phyloP scores from a whole-genome alignment of 192 early-diverging fungal species.

The Dissophora ornata region DNA sequence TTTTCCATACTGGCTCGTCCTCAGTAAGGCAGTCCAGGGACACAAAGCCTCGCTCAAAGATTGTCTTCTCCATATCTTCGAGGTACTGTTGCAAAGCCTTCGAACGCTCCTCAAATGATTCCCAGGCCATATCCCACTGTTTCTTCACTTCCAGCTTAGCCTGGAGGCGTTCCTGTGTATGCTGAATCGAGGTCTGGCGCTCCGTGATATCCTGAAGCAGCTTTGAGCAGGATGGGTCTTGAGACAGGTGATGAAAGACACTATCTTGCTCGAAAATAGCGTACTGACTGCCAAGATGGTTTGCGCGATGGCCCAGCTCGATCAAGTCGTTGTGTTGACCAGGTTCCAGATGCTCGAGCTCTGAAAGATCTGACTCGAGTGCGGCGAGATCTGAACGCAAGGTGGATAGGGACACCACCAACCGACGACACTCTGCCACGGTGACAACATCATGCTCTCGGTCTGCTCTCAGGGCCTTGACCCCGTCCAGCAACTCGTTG shows the following conservation, averaged over 20 bases:
- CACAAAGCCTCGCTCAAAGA: constrained; percentile 8
- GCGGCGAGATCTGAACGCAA: constrained; percentile 7
- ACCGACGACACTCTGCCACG: constrained; percentile 23
- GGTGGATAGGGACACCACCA: constrained; percentile 3
- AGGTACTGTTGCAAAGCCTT: constrained; percentile 30
- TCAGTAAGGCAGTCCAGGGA: constrained; percentile 9
- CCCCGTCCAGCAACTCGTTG: neutral
- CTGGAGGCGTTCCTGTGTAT: constrained; percentile 30
- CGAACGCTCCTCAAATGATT: constrained; percentile 19
- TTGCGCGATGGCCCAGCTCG: constrained; percentile 16
- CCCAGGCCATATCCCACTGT: constrained; percentile 46
- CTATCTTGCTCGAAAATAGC: constrained; percentile 37
- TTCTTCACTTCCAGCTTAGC: constrained; percentile 30
- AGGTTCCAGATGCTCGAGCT: constrained; percentile 32
- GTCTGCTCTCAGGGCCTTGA: constrained; percentile 22
- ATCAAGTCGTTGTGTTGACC: constrained; percentile 15
- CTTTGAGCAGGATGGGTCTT: constrained; percentile 31
- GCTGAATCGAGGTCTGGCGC: constrained; percentile 23
- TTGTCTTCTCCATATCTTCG: constrained; percentile 7
- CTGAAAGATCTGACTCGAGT: constrained; percentile 16
- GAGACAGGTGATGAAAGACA: constrained; percentile 9
- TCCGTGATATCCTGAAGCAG: constrained; percentile 23
- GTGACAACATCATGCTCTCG: constrained; percentile 33
- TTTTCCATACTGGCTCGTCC: constrained; percentile 22
- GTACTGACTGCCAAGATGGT: constrained; percentile 13